phyloP scores from a whole-genome alignment of 768 basidiomycete genomes.

The Chalciporus piperatus region DNA sequence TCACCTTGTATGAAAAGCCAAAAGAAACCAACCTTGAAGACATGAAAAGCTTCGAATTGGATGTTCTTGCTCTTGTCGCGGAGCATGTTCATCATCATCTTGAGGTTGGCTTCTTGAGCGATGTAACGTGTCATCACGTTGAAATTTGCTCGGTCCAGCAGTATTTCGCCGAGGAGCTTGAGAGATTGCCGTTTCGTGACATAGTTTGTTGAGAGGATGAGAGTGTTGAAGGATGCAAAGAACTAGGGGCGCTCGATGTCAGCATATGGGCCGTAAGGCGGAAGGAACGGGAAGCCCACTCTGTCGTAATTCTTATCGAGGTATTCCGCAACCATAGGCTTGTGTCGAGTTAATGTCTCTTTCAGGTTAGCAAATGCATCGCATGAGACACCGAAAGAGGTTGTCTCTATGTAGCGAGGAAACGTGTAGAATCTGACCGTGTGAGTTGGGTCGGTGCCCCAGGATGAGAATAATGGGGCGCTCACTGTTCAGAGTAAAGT shows the following conservation, averaged over 20 bases:
- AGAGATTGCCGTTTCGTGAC: conserved; percentile 99
- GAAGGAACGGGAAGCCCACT: conserved; percentile 43
- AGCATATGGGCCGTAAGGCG: background rate
- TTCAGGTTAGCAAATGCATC: conserved; percentile 98
- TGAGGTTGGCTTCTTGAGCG: conserved; percentile 89
- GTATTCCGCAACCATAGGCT: conserved; percentile 96
- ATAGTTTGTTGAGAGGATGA: conserved; percentile 93
- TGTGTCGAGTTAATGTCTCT: conserved; percentile 95
- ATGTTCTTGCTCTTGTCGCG: conserved; percentile 99
- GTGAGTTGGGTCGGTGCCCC: no score
- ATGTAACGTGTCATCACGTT: conserved; percentile 99
- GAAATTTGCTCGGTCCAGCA: conserved; percentile 97
- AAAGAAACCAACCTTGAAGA: conserved; percentile 82
- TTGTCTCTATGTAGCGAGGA: conserved; percentile 94
- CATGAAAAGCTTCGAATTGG: conserved; percentile 99
- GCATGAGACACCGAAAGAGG: conserved; percentile 97
- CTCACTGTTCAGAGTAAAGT: conserved; percentile 91
- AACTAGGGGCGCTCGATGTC: conserved; percentile 51
- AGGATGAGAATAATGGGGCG: no score
- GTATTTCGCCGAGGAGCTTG: conserved; percentile 95
- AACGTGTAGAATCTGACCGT: conserved; percentile 85
- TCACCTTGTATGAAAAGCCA: background rate
- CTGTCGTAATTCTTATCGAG: conserved; percentile 97
- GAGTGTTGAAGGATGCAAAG: conserved; percentile 90
- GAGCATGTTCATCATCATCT: conserved; percentile 99